A percentile compares a stretch with the other conserved stretches of the same genome.
Evolutionary conservation across 2,329 filamentous ascomycete species (phyloP).

Genomic region (Ploettnerulaceae sp.): DNA sequence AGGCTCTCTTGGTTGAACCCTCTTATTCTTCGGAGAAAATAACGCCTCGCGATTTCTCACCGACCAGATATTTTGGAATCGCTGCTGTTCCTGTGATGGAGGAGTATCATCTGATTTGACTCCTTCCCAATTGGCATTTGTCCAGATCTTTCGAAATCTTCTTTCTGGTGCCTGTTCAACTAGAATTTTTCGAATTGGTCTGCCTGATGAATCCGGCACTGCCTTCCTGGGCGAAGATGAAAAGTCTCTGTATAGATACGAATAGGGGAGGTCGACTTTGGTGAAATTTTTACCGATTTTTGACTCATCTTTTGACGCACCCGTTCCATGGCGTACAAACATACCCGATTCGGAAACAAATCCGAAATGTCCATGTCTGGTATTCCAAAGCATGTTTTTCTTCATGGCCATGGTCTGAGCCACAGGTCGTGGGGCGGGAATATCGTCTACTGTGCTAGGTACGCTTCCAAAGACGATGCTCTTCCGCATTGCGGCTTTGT

Average conservation of each 20-base stretch:
- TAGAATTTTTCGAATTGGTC: no score
- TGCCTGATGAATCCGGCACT: no score
- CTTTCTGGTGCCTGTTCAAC: no score
- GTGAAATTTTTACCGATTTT: background rate
- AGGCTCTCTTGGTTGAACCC: no score
- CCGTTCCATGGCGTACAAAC: conserved; percentile 37
- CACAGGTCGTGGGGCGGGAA: conserved; percentile 10
- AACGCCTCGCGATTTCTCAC: no score
- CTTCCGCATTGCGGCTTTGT: background rate
- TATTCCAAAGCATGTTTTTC: background rate
- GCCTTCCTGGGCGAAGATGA: background rate
- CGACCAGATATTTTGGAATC: no score
- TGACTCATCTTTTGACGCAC: no score
- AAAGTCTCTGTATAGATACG: conserved; percentile 27
- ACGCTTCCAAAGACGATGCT: conserved; percentile 29
- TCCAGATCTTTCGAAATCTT: no score
- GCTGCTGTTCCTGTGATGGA: no score
- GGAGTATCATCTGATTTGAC: no score
- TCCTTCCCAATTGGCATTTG: no score
- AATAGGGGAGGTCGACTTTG: conserved; percentile 43
- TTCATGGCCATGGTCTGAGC: conserved; percentile 5
- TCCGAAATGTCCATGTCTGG: conserved; percentile 48
- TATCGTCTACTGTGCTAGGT: conserved; percentile 31
- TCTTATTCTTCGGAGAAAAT: no score
- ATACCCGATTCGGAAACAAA: conserved; percentile 57